Base-by-base conservation (phyloP, 441 rosid species). In the Corymbia calophylla region DNA sequence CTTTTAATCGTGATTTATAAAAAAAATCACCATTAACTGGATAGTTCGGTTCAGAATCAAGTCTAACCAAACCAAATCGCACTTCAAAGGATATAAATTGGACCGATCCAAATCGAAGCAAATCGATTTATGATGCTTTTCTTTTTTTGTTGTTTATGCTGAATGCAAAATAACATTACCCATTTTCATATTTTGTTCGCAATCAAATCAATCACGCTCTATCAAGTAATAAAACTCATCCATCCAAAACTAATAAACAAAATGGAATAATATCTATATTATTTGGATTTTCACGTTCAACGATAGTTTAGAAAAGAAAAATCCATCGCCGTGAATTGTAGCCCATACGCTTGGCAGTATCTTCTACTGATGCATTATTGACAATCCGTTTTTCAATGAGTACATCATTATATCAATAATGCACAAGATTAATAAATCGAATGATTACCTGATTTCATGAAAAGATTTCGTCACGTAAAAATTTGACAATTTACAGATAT, bases 81-180 rank as follows among this genome's bases (percentile, higher is more conserved):
- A 55, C 60, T 21, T 9, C 19, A 70, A 23, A 35, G 48, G 14
- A 19, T 5, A 35, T 5, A 35, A 70, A 19, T 70, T 70, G 27
- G 81, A 70, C 5, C 4, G 13, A 9, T 56, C 3, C 2, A 56
- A 56, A 56, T 10, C 6, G 13, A 56, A 56, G 13, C 29, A 0
- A 9, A 56, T 6, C 3, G 0, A 1, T 1, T 8, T 12, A 1
- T 56, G 29, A 56, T 23, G 29, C 6, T 56, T 23, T 56, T 23
- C 62, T 23, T 9, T 21, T 56, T 56, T 56, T 56, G 62, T 56
- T 56, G 62, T 56, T 4, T 0, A 23, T 56, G 62, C 29, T 1
- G 16, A 27, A 23, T 56, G 23, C 29, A 21, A 56, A 56, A 56
- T 56, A 56, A 56, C 29, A 23, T 56, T 23, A 56, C 60, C 1